phyloP scores from a whole-genome alignment of 257 asterid species.

The Agastache rugosa region DNA sequence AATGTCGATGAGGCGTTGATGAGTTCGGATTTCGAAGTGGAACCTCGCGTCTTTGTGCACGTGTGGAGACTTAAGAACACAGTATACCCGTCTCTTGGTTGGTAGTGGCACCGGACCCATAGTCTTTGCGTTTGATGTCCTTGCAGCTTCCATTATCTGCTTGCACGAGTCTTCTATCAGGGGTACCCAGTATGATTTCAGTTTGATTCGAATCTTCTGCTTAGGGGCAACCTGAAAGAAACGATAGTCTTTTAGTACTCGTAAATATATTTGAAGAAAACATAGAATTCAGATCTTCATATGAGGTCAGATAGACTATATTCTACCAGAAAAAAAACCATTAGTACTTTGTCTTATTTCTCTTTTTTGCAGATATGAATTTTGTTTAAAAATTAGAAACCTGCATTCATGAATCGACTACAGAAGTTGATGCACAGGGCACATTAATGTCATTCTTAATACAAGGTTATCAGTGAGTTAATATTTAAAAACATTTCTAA shows the following conservation, averaged over 20 bases:
- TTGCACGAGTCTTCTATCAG: conserved; percentile 94
- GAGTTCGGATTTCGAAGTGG: conserved; percentile 94
- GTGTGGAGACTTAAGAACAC: conserved; percentile 96
- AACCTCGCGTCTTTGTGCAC: conserved; percentile 98
- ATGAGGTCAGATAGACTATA: not conserved
- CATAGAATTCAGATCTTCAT: not conserved
- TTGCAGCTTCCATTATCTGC: conserved; percentile 96
- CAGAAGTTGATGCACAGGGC: not conserved
- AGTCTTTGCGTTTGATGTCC: conserved; percentile 82
- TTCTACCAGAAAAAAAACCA: not conserved
- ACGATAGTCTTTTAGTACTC: conserved; percentile 5
- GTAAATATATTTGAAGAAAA: conserved; percentile 7
- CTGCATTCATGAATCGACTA: not conserved
- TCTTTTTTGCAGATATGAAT: not conserved
- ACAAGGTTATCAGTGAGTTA: not conserved
- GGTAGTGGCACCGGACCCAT: conserved; percentile 98
- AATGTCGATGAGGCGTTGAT: conserved; percentile 93
- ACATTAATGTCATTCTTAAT: not conserved
- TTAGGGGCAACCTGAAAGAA: conserved; percentile 74
- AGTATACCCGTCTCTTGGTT: conserved; percentile 76
- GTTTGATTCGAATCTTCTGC: conserved; percentile 93
- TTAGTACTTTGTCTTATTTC: not conserved
- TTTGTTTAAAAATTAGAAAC: not conserved
- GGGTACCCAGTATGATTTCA: conserved; percentile 96
- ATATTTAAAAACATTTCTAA: too few relatives aligned